A percentile compares a stretch with the other conserved stretches of the same genome.
Conservation (phyloP, 352 stramenopile genomes). For the Elongisporangium prolatum region DNA sequence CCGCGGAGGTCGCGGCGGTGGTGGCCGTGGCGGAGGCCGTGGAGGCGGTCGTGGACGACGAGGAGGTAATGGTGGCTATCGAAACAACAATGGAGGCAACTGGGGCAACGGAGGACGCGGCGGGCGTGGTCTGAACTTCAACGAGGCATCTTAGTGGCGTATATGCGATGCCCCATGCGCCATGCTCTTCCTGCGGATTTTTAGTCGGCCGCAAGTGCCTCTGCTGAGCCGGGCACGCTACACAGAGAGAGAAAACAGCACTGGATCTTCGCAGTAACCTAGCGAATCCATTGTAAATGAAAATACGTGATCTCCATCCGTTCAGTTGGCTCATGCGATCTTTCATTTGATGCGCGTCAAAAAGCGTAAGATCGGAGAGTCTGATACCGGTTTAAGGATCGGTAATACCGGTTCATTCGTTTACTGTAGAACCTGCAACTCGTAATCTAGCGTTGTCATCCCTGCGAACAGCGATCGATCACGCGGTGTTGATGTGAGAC, state of each 20-base stretch:
- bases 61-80: constrained; percentile 23
- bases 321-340: neutral
- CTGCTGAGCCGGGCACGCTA: neutral
- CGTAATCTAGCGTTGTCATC: neutral
- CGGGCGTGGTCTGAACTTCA: constrained; percentile 7
- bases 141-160: neutral
- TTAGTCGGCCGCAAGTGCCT: neutral
- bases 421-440: neutral
- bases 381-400: neutral
- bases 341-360: neutral
- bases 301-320: neutral
- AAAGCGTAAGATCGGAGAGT: too few relatives aligned
- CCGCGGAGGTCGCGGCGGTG: constrained; percentile 46
- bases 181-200: neutral
- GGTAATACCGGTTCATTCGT: neutral
- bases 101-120: constrained; percentile 4
- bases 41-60: constrained; percentile 20
- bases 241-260: neutral
- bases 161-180: neutral
- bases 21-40: constrained; percentile 22
- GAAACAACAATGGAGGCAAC: constrained; percentile 23
- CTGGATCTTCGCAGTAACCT: too few relatives aligned
- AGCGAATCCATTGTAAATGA: neutral
- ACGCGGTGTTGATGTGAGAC: neutral
- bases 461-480: neutral